These are phyloP conservation scores for Thelonectria olida DNA, from an alignment of 2,329 filamentous ascomycete species.

Conservation along the genomic window DNA sequence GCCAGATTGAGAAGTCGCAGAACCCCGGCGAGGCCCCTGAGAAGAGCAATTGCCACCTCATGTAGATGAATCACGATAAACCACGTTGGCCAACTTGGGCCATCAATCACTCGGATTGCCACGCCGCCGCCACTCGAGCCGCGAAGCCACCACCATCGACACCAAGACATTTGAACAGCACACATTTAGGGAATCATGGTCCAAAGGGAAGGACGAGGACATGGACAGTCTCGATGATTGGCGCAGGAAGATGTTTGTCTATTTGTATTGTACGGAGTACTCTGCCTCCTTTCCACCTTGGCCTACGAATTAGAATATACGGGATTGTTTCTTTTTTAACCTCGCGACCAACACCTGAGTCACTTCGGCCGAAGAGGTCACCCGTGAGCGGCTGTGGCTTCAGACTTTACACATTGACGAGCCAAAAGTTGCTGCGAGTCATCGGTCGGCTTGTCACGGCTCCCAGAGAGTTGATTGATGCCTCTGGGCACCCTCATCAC, in stretches of 20 bases:
- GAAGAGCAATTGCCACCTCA: conserved; percentile 82
- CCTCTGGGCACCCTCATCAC: neutral
- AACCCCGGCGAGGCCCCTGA: conserved; percentile 86
- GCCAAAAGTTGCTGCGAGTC: neutral
- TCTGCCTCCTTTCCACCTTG: conserved; percentile 1
- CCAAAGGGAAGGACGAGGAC: conserved; percentile 2
- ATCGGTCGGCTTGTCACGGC: neutral
- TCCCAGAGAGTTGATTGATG: neutral
- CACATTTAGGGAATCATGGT: too few species aligned
- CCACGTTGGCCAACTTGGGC: neutral
- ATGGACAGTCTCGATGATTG: conserved; percentile 8
- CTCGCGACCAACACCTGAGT: neutral
- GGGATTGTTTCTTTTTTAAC: neutral
- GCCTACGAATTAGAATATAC: conserved; percentile 18
- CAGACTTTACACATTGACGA: neutral
- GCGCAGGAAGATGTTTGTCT: conserved; percentile 15
- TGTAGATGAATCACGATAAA: conserved; percentile 63
- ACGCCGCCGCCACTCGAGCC: neutral
- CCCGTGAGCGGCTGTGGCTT: neutral
- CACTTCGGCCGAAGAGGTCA: neutral
- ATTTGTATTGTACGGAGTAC: conserved; percentile 18
- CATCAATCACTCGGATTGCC: neutral
- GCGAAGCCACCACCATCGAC: neutral
- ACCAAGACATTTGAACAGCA: neutral
- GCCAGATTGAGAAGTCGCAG: conserved; percentile 92